Percentiles rank a stretch among this genome's conserved stretches.
Evolutionary conservation across 345 rosid species (phyloP).

Genomic region (Lumnitzera racemosa): DNA sequence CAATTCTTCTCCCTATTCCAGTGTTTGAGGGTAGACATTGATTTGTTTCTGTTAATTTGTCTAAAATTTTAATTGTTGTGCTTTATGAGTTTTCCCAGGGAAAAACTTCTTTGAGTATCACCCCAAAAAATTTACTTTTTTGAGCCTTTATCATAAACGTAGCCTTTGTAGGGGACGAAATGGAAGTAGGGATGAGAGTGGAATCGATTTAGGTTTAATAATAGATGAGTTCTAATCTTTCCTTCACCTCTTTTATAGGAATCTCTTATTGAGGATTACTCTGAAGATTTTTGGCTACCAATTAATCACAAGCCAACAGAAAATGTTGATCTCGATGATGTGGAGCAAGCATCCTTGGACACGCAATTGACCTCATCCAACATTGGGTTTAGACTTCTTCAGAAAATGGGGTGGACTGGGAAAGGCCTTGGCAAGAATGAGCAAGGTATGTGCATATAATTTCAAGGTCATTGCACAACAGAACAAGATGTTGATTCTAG

Average conservation of each 20-base stretch:
- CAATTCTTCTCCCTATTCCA: too few relatives aligned
- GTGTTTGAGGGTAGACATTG: too few relatives aligned
- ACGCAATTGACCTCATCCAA: slow-evolving; percentile 75
- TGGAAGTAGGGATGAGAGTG: background rate
- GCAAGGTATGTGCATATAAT: slow-evolving; percentile 43
- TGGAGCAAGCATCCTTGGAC: slow-evolving; percentile 85
- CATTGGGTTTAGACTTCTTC: slow-evolving; percentile 89
- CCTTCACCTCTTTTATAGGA: slow-evolving; percentile 37
- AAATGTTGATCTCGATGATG: slow-evolving; percentile 79
- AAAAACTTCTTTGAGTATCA: background rate
- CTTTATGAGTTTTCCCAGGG: background rate
- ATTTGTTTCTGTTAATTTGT: too few relatives aligned
- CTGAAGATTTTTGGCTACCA: slow-evolving; percentile 71
- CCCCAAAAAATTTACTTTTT: background rate
- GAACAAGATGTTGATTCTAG: background rate
- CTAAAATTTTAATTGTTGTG: too few relatives aligned
- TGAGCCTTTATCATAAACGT: background rate
- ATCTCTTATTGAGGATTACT: slow-evolving; percentile 54
- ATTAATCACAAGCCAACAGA: slow-evolving; percentile 64
- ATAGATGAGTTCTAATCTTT: background rate
- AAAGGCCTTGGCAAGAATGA: slow-evolving; percentile 95
- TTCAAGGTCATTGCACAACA: background rate
- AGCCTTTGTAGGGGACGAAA: too few relatives aligned
- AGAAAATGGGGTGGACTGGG: slow-evolving; percentile 99
- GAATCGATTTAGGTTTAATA: too few relatives aligned